A percentile compares a stretch with the other conserved stretches of the same genome.
These are phyloP conservation scores for Mycena filopes DNA, from an alignment of 768 basidiomycete species.

Conservation along the genomic window DNA sequence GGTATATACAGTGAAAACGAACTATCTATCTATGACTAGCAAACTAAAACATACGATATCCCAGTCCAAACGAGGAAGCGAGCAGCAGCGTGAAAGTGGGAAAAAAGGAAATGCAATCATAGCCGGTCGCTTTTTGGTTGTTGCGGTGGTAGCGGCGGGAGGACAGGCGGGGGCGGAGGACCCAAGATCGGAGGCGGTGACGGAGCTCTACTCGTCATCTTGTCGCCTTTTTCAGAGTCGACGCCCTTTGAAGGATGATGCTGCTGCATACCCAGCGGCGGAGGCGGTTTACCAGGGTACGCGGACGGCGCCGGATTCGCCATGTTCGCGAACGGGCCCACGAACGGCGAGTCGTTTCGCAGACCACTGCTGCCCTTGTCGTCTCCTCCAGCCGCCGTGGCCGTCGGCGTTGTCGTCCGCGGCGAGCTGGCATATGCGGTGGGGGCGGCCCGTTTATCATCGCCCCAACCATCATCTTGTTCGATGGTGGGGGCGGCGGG, in stretches of 20 bases:
- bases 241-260: constrained; percentile 15
- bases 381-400: constrained; percentile 19
- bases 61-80: constrained; percentile 5
- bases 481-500: constrained; percentile 24
- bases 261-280: constrained; percentile 11
- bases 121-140: constrained; percentile 30
- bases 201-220: constrained; percentile 9
- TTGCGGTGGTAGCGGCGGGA: constrained; percentile 19
- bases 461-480: constrained; percentile 35
- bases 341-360: constrained; percentile 35
- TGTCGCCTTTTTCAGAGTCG: constrained; percentile 22
- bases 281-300: constrained; percentile 23
- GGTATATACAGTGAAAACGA: too few relatives aligned
- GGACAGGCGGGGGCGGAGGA: constrained; percentile 26
- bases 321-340: constrained; percentile 30
- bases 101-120: constrained; percentile 8
- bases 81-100: not conserved
- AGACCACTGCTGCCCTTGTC: constrained; percentile 9
- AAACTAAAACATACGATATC: constrained; percentile 13
- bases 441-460: constrained; percentile 32
- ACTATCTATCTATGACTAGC: not conserved
- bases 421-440: constrained; percentile 24
- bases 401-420: constrained; percentile 25
- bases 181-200: constrained; percentile 29
- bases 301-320: constrained; percentile 27